Conservation (phyloP, 73 alveolate species). For the Paramecium sexaurelia region DNA sequence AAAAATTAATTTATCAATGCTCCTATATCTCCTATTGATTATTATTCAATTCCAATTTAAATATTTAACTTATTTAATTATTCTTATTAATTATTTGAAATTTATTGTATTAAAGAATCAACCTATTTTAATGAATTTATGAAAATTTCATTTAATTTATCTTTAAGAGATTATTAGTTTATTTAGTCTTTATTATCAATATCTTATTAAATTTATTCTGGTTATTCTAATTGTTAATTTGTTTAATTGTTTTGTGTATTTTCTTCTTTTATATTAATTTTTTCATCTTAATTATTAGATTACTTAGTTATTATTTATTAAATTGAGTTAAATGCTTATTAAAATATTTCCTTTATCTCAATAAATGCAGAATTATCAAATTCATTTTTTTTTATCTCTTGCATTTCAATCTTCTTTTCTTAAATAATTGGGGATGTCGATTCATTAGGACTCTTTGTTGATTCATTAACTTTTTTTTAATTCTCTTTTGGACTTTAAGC, state of each 20-base stretch:
- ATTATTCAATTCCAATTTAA: background rate
- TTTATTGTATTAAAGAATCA: background rate
- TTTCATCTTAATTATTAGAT: background rate
- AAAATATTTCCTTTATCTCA: background rate
- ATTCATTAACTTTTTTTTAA: background rate
- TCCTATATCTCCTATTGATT: background rate
- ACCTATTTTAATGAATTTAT: background rate
- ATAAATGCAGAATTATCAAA: background rate
- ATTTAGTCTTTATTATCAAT: background rate
- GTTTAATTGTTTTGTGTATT: background rate
- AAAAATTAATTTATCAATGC: constrained; percentile 19
- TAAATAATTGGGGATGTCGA: background rate
- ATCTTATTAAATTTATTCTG: background rate
- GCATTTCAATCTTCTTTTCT: background rate
- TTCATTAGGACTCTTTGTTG: background rate
- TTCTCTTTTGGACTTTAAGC: constrained; percentile 1
- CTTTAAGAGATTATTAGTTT: background rate
- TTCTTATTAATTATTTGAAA: background rate
- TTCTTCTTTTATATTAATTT: background rate
- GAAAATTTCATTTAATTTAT: background rate
- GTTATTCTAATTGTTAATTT: background rate
- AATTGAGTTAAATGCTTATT: background rate
- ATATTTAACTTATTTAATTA: background rate
- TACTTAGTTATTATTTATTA: background rate
- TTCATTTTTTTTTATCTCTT: background rate